Evolutionary conservation across 1,139 yeast genomes (phyloP).

Genomic region (Yamadazyma friedrichii): DNA sequence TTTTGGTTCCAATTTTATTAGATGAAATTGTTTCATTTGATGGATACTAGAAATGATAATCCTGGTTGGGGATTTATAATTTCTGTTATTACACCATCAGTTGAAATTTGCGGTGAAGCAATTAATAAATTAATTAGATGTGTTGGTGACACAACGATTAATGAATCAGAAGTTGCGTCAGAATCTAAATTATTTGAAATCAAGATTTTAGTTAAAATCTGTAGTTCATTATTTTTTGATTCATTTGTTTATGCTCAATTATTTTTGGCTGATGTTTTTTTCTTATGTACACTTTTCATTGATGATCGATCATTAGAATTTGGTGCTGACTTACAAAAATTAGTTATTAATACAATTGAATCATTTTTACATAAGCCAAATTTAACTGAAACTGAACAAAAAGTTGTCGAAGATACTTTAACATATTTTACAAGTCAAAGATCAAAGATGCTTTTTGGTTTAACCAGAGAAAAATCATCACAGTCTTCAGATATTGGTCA

Average conservation of each 20-base stretch:
- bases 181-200: conserved; percentile 71
- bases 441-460: conserved; percentile 73
- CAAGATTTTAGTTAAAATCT: conserved; percentile 63
- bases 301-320: conserved; percentile 73
- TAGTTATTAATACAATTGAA: conserved; percentile 70
- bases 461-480: conserved; percentile 59
- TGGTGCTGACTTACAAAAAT: conserved; percentile 62
- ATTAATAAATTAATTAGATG: conserved; percentile 52
- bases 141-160: conserved; percentile 48
- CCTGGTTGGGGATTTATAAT: conserved; percentile 65
- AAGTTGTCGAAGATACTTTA: conserved; percentile 51
- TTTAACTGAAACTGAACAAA: conserved; percentile 42
- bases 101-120: conserved; percentile 69
- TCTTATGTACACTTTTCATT: conserved; percentile 66
- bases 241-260: conserved; percentile 62
- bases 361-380: conserved; percentile 63
- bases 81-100: conserved; percentile 68
- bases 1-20: conserved; percentile 56
- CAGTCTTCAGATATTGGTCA: conserved; percentile 31
- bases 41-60: conserved; percentile 73
- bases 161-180: conserved; percentile 55
- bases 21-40: conserved; percentile 74
- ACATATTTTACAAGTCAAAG: conserved; percentile 67
- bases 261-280: conserved; percentile 71
- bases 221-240: conserved; percentile 72